Conservation (phyloP, 768 basidiomycete species). For the Sarcomyxa edulis region DNA sequence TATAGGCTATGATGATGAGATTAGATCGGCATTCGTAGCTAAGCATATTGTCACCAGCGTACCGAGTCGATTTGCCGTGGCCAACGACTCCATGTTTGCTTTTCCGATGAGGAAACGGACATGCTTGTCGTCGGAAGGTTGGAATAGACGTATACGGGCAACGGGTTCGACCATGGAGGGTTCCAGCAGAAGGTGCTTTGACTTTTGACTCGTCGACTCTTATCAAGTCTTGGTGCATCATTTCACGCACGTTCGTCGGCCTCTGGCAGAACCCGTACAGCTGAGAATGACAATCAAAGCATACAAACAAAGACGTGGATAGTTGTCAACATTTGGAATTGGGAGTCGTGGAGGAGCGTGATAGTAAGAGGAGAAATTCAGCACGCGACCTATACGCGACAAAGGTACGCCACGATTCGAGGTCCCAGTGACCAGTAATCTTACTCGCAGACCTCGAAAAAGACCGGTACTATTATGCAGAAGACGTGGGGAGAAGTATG, state of each 20-base stretch:
- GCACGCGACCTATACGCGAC: too few relatives aligned
- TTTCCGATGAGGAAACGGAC: conserved; percentile 64
- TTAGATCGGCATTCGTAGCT: conserved; percentile 4
- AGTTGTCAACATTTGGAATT: too few relatives aligned
- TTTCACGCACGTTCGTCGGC: background rate
- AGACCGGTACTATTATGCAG: too few relatives aligned
- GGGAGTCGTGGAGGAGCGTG: too few relatives aligned
- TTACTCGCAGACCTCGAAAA: too few relatives aligned
- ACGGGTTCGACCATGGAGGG: conserved; percentile 32
- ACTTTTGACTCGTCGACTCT: background rate
- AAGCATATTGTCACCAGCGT: conserved; percentile 10
- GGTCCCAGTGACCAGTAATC: too few relatives aligned
- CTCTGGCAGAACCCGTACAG: background rate
- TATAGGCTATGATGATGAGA: conserved; percentile 34
- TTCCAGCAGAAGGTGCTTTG: conserved; percentile 1
- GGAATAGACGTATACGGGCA: conserved; percentile 51
- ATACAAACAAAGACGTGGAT: too few relatives aligned
- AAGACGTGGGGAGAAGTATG: too few relatives aligned
- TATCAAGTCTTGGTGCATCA: background rate
- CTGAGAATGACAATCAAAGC: background rate
- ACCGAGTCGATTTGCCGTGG: conserved; percentile 62
- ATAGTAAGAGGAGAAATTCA: too few relatives aligned
- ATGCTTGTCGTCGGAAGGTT: conserved; percentile 47
- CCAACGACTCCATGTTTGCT: conserved; percentile 61
- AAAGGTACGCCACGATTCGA: too few relatives aligned